Conservation (phyloP, 345 rosid genomes). For the Gossypium rotundifolium region DNA sequence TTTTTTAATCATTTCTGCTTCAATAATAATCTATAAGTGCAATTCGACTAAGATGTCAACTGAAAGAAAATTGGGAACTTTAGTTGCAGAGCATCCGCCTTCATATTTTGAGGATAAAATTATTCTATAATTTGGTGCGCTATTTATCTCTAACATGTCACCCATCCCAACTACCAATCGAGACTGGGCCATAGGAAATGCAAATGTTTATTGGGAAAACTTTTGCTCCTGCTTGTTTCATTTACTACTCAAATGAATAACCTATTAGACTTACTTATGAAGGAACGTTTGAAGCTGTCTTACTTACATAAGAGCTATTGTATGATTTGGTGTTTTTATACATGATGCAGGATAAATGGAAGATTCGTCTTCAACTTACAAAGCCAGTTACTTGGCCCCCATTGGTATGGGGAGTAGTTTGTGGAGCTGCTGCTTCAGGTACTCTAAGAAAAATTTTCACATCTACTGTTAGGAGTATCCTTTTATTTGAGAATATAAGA, state of each 20-base stretch:
- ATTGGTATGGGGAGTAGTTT: constrained; percentile 86
- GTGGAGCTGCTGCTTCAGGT: constrained; percentile 99
- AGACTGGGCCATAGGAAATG: not conserved
- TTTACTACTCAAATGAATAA: not conserved
- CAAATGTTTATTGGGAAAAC: not conserved
- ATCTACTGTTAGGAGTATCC: not conserved
- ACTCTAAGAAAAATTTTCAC: constrained; percentile 3
- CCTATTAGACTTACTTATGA: not conserved
- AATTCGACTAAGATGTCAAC: not conserved
- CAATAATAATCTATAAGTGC: not conserved
- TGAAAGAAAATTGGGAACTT: not conserved
- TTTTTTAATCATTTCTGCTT: not conserved
- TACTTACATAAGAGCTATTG: not conserved
- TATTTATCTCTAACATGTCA: not conserved
- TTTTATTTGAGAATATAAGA: not conserved
- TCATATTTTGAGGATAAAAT: not conserved
- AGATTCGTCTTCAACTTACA: constrained; percentile 93
- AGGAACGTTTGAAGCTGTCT: not conserved
- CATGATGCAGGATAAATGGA: constrained; percentile 81
- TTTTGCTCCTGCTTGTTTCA: not conserved
- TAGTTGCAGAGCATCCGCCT: not conserved
- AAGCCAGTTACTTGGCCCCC: constrained; percentile 99
- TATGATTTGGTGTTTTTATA: not conserved
- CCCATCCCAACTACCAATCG: not conserved
- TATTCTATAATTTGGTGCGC: not conserved